Evolutionary conservation across 2,329 filamentous ascomycete species (phyloP).

Genomic region (Laburnicola sp.): DNA sequence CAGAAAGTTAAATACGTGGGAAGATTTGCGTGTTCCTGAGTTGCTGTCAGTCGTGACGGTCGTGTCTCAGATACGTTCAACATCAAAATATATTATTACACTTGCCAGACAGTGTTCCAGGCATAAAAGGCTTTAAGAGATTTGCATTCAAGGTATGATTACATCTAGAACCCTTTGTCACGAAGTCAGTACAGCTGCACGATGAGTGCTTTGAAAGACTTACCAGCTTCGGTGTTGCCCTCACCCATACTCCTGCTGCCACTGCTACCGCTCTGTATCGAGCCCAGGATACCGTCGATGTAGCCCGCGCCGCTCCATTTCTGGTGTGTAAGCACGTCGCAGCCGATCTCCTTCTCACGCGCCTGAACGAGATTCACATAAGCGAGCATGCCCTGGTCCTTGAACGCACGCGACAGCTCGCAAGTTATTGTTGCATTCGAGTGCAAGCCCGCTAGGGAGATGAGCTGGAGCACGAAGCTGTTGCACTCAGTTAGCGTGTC

Average conservation of each 20-base stretch:
- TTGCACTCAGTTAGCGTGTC: constrained; percentile 16
- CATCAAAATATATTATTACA: no score
- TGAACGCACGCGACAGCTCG: constrained; percentile 81
- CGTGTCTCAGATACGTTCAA: no score
- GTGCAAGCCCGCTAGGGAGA: constrained; percentile 67
- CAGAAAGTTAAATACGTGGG: no score
- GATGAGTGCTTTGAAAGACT: constrained; percentile 10
- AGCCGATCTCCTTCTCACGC: constrained; percentile 85
- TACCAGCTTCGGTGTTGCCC: constrained; percentile 77
- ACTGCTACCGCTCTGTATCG: constrained; percentile 88
- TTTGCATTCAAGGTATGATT: not conserved
- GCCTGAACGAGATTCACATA: constrained; percentile 94
- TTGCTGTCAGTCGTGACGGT: no score
- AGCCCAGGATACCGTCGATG: constrained; percentile 85
- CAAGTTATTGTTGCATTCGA: constrained; percentile 65
- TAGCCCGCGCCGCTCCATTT: constrained; percentile 78
- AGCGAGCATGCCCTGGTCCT: constrained; percentile 90
- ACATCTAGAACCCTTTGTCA: not conserved
- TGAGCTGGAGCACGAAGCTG: constrained; percentile 65
- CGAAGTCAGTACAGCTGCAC: no score
- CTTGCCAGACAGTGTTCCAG: no score
- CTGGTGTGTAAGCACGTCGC: constrained; percentile 93
- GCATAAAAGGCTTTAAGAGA: not conserved
- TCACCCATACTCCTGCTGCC: constrained; percentile 93
- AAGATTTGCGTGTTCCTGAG: no score